Conservation (phyloP, 1,284 basidiomycete species). For the Hymenochaete sp. region DNA sequence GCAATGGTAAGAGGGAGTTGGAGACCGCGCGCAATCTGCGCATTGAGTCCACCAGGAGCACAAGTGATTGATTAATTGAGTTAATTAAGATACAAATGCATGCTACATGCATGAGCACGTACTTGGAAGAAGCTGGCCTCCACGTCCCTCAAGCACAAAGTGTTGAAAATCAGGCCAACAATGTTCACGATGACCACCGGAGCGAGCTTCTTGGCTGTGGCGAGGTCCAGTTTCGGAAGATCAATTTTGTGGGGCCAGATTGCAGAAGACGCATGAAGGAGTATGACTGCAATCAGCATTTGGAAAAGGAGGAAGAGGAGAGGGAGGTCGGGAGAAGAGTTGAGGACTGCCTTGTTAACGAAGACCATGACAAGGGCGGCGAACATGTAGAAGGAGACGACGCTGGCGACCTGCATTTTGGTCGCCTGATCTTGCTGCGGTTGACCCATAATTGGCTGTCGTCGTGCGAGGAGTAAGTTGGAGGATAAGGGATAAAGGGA, state of each 20-base stretch:
- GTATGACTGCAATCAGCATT: constrained; percentile 55
- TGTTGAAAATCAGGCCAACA: constrained; percentile 68
- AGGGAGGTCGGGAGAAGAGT: constrained; percentile 55
- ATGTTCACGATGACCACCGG: constrained; percentile 63
- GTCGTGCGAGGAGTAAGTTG: not conserved
- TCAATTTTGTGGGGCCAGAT: constrained; percentile 39
- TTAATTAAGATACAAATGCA: constrained; percentile 10
- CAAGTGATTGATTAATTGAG: too few species aligned
- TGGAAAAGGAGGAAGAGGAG: constrained; percentile 64
- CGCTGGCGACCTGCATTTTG: constrained; percentile 50
- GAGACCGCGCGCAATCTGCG: constrained; percentile 70
- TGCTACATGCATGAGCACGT: constrained; percentile 4
- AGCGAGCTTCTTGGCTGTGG: constrained; percentile 46
- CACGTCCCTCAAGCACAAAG: constrained; percentile 63
- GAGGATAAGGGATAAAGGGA: constrained; percentile 1
- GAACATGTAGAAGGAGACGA: constrained; percentile 70
- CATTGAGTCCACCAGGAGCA: too few species aligned
- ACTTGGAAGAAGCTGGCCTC: constrained; percentile 75
- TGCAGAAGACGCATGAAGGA: constrained; percentile 45
- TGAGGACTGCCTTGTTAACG: constrained; percentile 66
- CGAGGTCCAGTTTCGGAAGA: constrained; percentile 45
- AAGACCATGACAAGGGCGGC: constrained; percentile 48
- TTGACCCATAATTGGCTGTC: too few species aligned
- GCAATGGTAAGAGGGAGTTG: constrained; percentile 68
- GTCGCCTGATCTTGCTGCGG: constrained; percentile 25